These are phyloP conservation scores for Mycena pura DNA, from an alignment of 768 basidiomycete genomes.

Conservation along the genomic window DNA sequence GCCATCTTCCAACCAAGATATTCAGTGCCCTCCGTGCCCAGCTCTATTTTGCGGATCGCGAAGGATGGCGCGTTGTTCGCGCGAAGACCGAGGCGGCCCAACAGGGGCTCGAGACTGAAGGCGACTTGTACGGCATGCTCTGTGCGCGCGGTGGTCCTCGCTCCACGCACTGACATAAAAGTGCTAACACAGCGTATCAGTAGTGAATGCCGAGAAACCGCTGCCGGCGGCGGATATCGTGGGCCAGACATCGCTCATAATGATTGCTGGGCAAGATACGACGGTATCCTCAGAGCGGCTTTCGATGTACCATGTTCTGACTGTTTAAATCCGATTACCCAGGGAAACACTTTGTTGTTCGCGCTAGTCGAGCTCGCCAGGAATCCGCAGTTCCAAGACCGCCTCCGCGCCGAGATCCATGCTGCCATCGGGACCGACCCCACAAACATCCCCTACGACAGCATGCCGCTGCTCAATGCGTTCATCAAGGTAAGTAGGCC, in stretches of 20 bases:
- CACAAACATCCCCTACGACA: not conserved
- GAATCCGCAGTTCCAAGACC: slow-evolving; percentile 3
- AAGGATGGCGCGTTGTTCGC: not conserved
- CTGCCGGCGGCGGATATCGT: not conserved
- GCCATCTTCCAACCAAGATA: not conserved
- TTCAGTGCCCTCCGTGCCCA: not conserved
- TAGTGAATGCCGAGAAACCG: not conserved
- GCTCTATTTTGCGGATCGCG: not conserved
- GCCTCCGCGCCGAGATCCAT: slow-evolving; percentile 10
- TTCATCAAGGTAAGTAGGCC: slow-evolving; percentile 15
- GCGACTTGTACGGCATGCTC: not conserved
- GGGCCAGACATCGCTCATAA: not conserved
- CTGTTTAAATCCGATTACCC: too few species aligned
- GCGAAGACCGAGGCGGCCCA: not conserved
- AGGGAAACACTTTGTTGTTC: slow-evolving; percentile 11
- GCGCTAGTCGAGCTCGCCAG: slow-evolving; percentile 11
- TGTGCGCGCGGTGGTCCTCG: not conserved
- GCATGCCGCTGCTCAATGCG: slow-evolving; percentile 16
- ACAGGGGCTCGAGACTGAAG: not conserved
- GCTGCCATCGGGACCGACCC: not conserved
- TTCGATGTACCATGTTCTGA: not conserved
- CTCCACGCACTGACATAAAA: too few species aligned
- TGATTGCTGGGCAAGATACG: slow-evolving; percentile 17
- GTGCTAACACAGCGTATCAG: not conserved
- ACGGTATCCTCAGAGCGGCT: not conserved